Conservation (phyloP, 495 filamentous ascomycete genomes). For the Clavariopsis aquatica region DNA sequence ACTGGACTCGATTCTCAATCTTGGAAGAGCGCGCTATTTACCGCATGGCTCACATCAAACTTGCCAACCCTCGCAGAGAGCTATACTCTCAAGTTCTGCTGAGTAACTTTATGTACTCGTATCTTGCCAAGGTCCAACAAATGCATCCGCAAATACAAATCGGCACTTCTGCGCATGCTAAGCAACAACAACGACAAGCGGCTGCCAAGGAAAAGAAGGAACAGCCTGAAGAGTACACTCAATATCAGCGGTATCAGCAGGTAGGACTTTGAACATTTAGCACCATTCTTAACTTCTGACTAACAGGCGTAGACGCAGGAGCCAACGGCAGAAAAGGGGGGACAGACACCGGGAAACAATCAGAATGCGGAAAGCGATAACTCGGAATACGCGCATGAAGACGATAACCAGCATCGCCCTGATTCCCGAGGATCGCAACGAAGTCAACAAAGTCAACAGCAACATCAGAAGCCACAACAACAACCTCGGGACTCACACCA, state of each 20-base stretch:
- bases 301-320: slow-evolving; percentile 27
- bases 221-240: slow-evolving; percentile 62
- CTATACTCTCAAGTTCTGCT: slow-evolving; percentile 94
- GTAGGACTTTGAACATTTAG: slow-evolving; percentile 49
- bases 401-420: slow-evolving; percentile 16
- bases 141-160: slow-evolving; percentile 93
- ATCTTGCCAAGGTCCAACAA: slow-evolving; percentile 96
- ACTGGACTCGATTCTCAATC: slow-evolving; percentile 94
- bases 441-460: slow-evolving; percentile 6
- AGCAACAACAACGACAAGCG: slow-evolving; percentile 58
- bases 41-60: slow-evolving; percentile 97
- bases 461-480: slow-evolving; percentile 7
- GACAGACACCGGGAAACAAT: background rate
- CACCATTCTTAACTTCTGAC: background rate
- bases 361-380: slow-evolving; percentile 3
- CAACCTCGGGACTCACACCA: slow-evolving; percentile 31
- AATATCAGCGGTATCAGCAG: slow-evolving; percentile 68
- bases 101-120: slow-evolving; percentile 99
- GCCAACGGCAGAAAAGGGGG: slow-evolving; percentile 23
- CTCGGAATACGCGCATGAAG: slow-evolving; percentile 8
- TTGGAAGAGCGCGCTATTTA: slow-evolving; percentile 97
- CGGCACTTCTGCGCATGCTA: slow-evolving; percentile 58
- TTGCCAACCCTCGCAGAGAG: slow-evolving; percentile 90
- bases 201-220: slow-evolving; percentile 52
- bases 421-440: slow-evolving; percentile 30